Conservation (phyloP, 306 rosid species). For the Dryas drummondii region DNA sequence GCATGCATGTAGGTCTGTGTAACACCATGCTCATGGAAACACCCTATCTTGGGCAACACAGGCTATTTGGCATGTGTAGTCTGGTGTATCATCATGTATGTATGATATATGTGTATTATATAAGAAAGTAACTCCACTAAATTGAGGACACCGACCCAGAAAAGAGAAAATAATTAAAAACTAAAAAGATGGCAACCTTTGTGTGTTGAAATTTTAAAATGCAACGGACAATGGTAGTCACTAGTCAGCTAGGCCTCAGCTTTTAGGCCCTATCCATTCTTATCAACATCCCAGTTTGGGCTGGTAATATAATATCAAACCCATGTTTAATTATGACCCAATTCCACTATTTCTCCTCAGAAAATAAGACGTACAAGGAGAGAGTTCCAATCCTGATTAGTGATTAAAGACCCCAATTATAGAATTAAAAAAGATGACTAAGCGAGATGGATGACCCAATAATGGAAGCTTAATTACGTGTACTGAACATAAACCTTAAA, state of each 20-base stretch:
- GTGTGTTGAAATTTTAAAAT: slow-evolving; percentile 2
- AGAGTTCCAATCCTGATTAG: slow-evolving; percentile 1
- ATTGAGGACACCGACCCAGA: slow-evolving; percentile 11
- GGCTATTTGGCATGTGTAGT: too few species aligned
- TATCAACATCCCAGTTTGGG: background rate
- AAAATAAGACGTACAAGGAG: slow-evolving; percentile 1
- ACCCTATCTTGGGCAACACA: too few species aligned
- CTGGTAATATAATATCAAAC: background rate
- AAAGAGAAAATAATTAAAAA: background rate
- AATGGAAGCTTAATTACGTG: slow-evolving; percentile 14
- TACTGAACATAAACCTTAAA: slow-evolving; percentile 14
- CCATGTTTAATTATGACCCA: background rate
- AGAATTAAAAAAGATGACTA: background rate
- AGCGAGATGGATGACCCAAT: slow-evolving; percentile 2
- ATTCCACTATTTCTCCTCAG: background rate
- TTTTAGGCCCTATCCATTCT: background rate
- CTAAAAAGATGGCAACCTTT: slow-evolving; percentile 18
- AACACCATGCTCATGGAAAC: too few species aligned
- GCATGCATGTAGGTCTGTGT: too few species aligned
- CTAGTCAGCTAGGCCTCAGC: background rate
- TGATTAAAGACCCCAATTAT: background rate
- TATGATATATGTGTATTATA: background rate
- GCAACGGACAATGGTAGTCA: slow-evolving; percentile 10
- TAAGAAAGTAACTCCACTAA: slow-evolving; percentile 14
- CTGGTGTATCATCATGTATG: background rate